Base-by-base conservation (phyloP, 495 filamentous ascomycete species). In the Penicillium alfredii region DNA sequence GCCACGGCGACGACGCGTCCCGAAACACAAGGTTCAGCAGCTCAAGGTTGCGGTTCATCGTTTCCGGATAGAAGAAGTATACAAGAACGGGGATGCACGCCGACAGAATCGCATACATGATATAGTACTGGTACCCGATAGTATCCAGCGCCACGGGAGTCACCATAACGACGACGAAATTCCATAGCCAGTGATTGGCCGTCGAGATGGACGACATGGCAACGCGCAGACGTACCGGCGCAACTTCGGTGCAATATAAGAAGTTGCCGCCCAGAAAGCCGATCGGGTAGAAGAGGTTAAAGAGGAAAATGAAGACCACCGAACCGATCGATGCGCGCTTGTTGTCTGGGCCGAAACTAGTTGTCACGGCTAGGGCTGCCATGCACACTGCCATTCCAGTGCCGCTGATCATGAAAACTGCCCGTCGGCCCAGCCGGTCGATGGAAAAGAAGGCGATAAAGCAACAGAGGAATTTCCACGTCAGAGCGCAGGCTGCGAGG, bases 21-120 rank as follows among this genome's bases (percentile, higher is more conserved):
- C 11, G n/a, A 16, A 35, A 35, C 6, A 24, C 33, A 9, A 10
- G 33, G 25, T 35, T 13, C 3, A 35, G 18, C 18, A n/a, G n/a
- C 53, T 85, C 81, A 9, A 85, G 63, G 9, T 73, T 76, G 14
- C 79, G 75, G 46, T 72, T 73, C 31, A 72, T 77, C 0, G 81
- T 85, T 55, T 84, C 80, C 0, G 79, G 79, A 51, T 75, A 82
- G 64, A 82, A 78, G 61, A 80, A 73, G 49, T 74, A 81, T 16
- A 82, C 71, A 8, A 61, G 49, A 2, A 75, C 10, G 66, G 33
- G 53, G 32, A 62, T 63, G 15, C 40, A 51, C 8, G 47, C 44
- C 14, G 63, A 51, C n/a, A 69, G 42, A 1, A 63, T 48, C 4
- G 60, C 55, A 28, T 56, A 68, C 8, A 68, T 47, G 30, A 68